phyloP scores from a whole-genome alignment of 2,329 filamentous ascomycete species.

The Colletotrichum sp. region DNA sequence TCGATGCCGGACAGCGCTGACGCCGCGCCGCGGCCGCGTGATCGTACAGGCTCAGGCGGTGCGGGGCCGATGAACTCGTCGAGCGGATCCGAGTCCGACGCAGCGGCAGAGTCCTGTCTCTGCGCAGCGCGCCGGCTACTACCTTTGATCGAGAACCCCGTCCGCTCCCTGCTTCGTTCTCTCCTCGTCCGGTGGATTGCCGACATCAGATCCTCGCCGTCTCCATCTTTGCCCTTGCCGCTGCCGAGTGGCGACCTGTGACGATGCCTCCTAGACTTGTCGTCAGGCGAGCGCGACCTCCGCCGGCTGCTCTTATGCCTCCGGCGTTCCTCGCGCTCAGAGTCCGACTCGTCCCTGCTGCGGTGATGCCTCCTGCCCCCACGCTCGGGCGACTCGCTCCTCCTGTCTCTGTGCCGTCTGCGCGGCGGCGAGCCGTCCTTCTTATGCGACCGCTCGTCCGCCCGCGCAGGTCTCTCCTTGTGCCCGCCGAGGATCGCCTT shows the following conservation, averaged over 20 bases:
- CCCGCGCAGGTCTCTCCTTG: conserved; percentile 22
- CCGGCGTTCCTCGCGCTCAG: conserved; percentile 11
- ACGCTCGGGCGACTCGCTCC: conserved; percentile 19
- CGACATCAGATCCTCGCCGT: background rate
- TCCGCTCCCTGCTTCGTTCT: background rate
- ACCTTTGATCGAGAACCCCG: background rate
- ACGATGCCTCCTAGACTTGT: conserved; percentile 33
- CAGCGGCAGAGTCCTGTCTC: conserved; percentile 24
- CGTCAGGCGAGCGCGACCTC: conserved; percentile 36
- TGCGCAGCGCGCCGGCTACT: background rate
- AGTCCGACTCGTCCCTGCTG: conserved; percentile 1
- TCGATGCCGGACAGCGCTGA: conserved; percentile 74
- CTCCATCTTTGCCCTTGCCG: conserved; percentile 3
- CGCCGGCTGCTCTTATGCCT: conserved; percentile 19
- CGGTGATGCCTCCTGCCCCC: background rate
- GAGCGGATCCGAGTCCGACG: conserved; percentile 71
- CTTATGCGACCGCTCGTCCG: conserved; percentile 1
- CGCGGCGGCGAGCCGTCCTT: background rate
- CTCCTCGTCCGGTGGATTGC: background rate
- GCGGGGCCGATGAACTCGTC: conserved; percentile 80
- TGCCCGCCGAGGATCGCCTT: conserved; percentile 59
- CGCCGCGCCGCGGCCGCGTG: conserved; percentile 75
- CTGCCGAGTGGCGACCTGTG: conserved; percentile 29
- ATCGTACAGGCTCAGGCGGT: conserved; percentile 55
- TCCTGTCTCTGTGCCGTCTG: background rate